phyloP scores from a whole-genome alignment of 2,329 filamentous ascomycete species.

The Bipolaris gigantea region DNA sequence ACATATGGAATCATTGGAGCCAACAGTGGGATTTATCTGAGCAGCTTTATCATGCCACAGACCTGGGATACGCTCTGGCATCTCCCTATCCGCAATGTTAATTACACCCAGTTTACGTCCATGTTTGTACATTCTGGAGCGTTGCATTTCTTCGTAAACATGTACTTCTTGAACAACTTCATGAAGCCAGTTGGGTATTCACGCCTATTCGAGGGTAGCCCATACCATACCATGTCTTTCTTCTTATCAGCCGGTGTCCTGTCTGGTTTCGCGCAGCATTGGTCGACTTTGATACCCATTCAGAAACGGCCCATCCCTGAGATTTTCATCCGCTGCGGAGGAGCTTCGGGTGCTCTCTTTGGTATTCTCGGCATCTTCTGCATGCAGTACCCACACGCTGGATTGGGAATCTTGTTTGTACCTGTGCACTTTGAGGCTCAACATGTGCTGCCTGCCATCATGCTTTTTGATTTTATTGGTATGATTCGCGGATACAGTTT shows the following conservation, averaged over 20 bases:
- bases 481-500: constrained; percentile 34
- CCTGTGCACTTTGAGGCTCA: constrained; percentile 37
- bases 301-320: constrained; percentile 22
- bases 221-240: constrained; percentile 34
- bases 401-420: constrained; percentile 39
- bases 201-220: constrained; percentile 34
- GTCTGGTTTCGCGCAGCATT: constrained; percentile 37
- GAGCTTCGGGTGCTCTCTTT: constrained; percentile 41
- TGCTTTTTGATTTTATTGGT: constrained; percentile 40
- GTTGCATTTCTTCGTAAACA: constrained; percentile 20
- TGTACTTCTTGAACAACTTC: constrained; percentile 37
- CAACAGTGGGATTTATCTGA: constrained; percentile 33
- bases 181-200: constrained; percentile 35
- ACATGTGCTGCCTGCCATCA: constrained; percentile 34
- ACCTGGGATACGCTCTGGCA: constrained; percentile 38
- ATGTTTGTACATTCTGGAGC: constrained; percentile 29
- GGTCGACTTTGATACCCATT: constrained; percentile 29
- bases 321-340: constrained; percentile 34
- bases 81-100: constrained; percentile 31
- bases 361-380: constrained; percentile 36
- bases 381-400: constrained; percentile 35
- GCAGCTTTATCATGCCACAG: constrained; percentile 24
- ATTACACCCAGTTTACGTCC: constrained; percentile 36
- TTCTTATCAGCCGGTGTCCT: constrained; percentile 36
- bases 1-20: constrained; percentile 34